Conservation (phyloP, 345 rosid species). For the Cardamine resedifolia region DNA sequence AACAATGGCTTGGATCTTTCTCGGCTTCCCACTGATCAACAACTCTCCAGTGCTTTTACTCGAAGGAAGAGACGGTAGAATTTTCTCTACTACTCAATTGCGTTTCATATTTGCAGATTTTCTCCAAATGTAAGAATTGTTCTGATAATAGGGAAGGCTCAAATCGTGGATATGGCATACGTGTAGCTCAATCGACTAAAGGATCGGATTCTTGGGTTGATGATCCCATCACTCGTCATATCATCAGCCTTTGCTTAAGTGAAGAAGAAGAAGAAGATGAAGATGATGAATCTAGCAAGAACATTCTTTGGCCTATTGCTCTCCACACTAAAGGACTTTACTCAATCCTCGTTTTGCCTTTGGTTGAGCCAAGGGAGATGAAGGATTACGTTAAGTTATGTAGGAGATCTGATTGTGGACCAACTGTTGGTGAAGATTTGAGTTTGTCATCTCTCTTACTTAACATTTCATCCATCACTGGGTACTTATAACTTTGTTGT, state of each 20-base stretch:
- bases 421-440: constrained; percentile 63
- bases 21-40: constrained; percentile 66
- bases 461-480: constrained; percentile 91
- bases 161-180: constrained; percentile 67
- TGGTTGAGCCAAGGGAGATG: constrained; percentile 72
- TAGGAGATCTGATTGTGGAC: constrained; percentile 75
- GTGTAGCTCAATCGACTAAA: constrained; percentile 59
- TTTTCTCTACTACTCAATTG: not conserved
- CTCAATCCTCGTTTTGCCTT: constrained; percentile 66
- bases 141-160: constrained; percentile 71
- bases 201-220: constrained; percentile 97
- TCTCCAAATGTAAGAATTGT: not conserved
- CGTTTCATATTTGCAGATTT: not conserved
- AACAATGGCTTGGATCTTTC: constrained; percentile 42
- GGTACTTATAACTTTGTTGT: constrained; percentile 63
- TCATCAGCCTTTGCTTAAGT: constrained; percentile 58
- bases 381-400: constrained; percentile 53
- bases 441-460: constrained; percentile 79
- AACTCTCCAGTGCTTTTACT: constrained; percentile 57
- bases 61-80: constrained; percentile 61
- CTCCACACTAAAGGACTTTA: constrained; percentile 67
- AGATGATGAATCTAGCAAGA: constrained; percentile 9
- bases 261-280: constrained; percentile 51
- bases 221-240: constrained; percentile 82
- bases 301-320: constrained; percentile 73